Percentiles rank a stretch among this genome's conserved stretches.
phyloP scores from a whole-genome alignment of 2,329 filamentous ascomycete species.

The Fusarium stilboides region DNA sequence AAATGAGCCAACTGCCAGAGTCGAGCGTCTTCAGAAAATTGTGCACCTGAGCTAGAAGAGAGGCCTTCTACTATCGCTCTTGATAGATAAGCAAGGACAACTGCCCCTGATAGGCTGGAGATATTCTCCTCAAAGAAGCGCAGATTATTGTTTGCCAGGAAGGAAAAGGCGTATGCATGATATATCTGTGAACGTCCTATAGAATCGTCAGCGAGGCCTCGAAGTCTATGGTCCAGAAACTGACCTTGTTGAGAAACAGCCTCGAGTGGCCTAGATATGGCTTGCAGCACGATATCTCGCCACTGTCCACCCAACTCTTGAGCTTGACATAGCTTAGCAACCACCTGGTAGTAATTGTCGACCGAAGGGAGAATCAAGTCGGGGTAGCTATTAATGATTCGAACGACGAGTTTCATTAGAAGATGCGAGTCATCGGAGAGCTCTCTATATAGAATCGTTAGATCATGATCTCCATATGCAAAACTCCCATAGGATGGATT shows the following conservation, averaged over 20 bases:
- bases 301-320: conserved; percentile 38
- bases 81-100: conserved; percentile 61
- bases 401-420: conserved; percentile 57
- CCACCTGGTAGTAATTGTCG: conserved; percentile 58
- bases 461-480: conserved; percentile 4
- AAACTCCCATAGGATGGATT: background rate
- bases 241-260: conserved; percentile 39
- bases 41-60: conserved; percentile 42
- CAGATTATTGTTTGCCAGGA: conserved; percentile 52
- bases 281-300: conserved; percentile 46
- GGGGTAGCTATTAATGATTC: conserved; percentile 46
- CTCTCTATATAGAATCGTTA: conserved; percentile 38
- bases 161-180: conserved; percentile 47
- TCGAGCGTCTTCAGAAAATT: conserved; percentile 59
- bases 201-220: conserved; percentile 16
- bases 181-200: conserved; percentile 33
- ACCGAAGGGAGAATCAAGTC: conserved; percentile 45
- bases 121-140: conserved; percentile 60
- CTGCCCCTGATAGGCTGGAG: conserved; percentile 52
- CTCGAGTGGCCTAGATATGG: conserved; percentile 52
- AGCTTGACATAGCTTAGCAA: conserved; percentile 56
- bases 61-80: conserved; percentile 59
- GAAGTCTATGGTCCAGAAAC: background rate
- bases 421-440: conserved; percentile 46
- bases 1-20: conserved; percentile 79